These are phyloP conservation scores for Pseudocercospora fijiensis DNA, from an alignment of 2,329 filamentous ascomycete genomes.

Conservation along the genomic window DNA sequence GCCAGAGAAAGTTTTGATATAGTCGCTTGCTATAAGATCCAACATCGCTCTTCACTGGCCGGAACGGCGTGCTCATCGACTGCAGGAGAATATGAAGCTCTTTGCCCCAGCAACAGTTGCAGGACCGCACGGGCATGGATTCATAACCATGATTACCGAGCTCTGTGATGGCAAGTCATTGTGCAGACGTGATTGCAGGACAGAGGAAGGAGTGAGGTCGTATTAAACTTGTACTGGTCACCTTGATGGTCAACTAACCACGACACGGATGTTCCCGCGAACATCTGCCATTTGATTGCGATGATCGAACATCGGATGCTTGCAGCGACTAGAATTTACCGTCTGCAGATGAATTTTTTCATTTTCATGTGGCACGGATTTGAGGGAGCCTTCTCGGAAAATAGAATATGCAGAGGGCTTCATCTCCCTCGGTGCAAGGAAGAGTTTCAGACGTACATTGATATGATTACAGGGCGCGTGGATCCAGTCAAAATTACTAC, in stretches of 20 bases:
- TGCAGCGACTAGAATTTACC: background rate
- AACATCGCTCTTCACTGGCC: background rate
- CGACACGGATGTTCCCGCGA: background rate
- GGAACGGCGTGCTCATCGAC: background rate
- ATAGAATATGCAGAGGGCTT: background rate
- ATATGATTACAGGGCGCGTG: slow-evolving; percentile 20
- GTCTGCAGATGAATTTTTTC: background rate
- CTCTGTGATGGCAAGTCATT: background rate
- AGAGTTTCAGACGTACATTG: background rate
- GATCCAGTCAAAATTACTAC: slow-evolving; percentile 39
- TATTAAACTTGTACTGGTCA: slow-evolving; percentile 5
- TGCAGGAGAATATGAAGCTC: background rate
- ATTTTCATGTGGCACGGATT: background rate
- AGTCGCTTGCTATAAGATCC: background rate
- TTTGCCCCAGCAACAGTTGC: background rate
- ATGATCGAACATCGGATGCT: background rate
- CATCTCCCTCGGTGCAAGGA: background rate
- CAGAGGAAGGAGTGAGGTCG: slow-evolving; percentile 1
- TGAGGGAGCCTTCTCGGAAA: background rate
- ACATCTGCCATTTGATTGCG: background rate
- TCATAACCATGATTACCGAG: background rate
- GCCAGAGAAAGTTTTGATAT: background rate
- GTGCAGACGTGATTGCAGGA: background rate
- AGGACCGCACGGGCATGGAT: background rate
- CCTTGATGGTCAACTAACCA: slow-evolving; percentile 6